phyloP scores from a whole-genome alignment of 768 basidiomycete species.

The Mycena capillaripes region DNA sequence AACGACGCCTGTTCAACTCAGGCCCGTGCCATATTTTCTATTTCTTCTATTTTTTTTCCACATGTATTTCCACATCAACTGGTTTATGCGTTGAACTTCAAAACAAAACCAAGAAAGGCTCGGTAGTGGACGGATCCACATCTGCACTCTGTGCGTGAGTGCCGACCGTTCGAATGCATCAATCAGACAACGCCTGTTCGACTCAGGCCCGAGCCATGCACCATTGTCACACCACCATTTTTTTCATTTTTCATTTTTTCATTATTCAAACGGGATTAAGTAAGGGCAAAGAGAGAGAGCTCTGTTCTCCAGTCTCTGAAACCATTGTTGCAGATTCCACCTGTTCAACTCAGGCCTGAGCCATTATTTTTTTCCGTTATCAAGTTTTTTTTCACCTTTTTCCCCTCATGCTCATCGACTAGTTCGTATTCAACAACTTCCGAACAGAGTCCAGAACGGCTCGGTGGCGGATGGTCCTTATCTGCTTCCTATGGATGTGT shows the following conservation, averaged over 20 bases:
- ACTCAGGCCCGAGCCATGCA: slow-evolving; percentile 24
- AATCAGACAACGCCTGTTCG: slow-evolving; percentile 14
- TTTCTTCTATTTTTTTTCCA: background rate
- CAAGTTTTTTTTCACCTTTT: no score
- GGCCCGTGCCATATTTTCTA: no score
- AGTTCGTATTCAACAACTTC: background rate
- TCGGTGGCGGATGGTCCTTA: no score
- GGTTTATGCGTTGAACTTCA: background rate
- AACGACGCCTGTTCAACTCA: no score
- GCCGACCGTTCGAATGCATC: background rate
- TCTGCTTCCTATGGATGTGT: no score
- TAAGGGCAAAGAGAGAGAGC: background rate
- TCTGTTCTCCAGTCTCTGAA: background rate
- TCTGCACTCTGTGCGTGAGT: background rate
- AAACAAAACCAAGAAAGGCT: background rate
- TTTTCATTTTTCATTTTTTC: background rate
- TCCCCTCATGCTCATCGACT: background rate
- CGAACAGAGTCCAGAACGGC: background rate
- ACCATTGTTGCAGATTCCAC: background rate
- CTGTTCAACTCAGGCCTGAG: slow-evolving; percentile 15
- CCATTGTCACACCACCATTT: background rate
- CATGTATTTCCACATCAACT: no score
- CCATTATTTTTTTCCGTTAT: no score
- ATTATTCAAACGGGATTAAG: background rate
- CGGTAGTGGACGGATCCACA: slow-evolving; percentile 1